Evolutionary conservation across 2,329 filamentous ascomycete genomes (phyloP), one percentile per base, ranked within the genome.

Genomic region (Epichloe baconii): DNA sequence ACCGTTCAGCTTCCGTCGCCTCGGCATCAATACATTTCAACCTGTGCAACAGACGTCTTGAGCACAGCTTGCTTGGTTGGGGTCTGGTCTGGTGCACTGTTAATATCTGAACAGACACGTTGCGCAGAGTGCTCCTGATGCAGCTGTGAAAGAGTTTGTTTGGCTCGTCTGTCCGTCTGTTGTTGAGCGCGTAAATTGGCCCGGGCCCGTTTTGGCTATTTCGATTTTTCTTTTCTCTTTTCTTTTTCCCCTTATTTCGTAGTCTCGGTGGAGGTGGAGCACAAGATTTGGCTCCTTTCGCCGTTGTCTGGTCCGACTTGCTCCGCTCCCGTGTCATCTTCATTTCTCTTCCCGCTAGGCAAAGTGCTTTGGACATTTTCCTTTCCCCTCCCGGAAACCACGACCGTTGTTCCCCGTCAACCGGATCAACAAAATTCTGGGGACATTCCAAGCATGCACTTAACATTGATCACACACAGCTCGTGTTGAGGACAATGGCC

Each of bases 41-140:
- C 5, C 17, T 49, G 41, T 44, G 48, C 17, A 49, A 42, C 48
- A 49, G 26, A 49, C 34, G 41, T 43, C 47, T 19, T 49, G 26
- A 44, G 41, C 41, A 44, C 48, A 37, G 44, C 23, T 26, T 26
- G 23, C 23, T 26, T 26, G 19, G 6, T 38, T 38, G 23, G 40
- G 19, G 15, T 34, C 23, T 31, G 21, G 12, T 44, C 17, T 19
- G 17, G 34, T 38, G 14, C 34, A 17, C 17, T 42, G 23, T 42
- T 34, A 1, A 23, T 23, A 42, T 37, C 15, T 34, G 14, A n/a
- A 21, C 37, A 42, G 36, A 15, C 12, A 34, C 21, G 17, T 47
- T 42, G n/a, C 38, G 47, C 40, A 17, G 19, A 35, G 10, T 35
- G 40, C 31, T 43, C 38, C 42, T 31, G 17, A 44, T 49, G 41